Conservation (phyloP, 441 rosid species). For the Adansonia madagascariensis region DNA sequence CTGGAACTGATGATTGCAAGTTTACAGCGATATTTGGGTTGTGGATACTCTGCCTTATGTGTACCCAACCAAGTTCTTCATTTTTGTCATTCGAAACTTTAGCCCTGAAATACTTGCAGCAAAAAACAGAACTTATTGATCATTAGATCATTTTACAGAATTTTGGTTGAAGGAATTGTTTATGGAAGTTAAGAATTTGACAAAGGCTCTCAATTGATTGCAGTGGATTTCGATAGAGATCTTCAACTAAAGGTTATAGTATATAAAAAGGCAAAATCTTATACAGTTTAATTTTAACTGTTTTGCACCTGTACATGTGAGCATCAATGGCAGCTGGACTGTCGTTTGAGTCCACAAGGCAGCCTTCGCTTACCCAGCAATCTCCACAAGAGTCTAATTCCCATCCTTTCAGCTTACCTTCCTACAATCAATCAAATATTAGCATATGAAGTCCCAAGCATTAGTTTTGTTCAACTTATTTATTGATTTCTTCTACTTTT, state of each 20-base stretch:
- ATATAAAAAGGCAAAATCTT: not conserved
- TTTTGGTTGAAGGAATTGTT: not conserved
- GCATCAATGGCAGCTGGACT: slow-evolving; percentile 79
- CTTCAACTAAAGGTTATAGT: not conserved
- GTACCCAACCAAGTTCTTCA: slow-evolving; percentile 81
- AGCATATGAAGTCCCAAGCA: not conserved
- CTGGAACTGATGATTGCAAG: slow-evolving; percentile 69
- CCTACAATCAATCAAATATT: slow-evolving; percentile 40
- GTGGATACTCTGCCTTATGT: slow-evolving; percentile 89
- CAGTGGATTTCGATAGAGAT: not conserved
- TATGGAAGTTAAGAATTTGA: not conserved
- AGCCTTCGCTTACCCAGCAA: slow-evolving; percentile 90
- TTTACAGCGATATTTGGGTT: slow-evolving; percentile 84
- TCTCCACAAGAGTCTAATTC: slow-evolving; percentile 87
- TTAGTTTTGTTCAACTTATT: not conserved
- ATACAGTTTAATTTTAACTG: not conserved
- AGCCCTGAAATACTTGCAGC: slow-evolving; percentile 48
- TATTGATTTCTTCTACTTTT: not conserved
- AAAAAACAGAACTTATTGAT: not conserved
- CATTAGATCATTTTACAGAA: not conserved
- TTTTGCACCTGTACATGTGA: slow-evolving; percentile 74
- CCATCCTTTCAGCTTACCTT: slow-evolving; percentile 77
- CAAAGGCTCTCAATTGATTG: not conserved
- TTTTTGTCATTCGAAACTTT: slow-evolving; percentile 55
- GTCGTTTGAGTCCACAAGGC: slow-evolving; percentile 82